phyloP scores from a whole-genome alignment of 2,329 filamentous ascomycete genomes.

The Paracamarosporium sp. region DNA sequence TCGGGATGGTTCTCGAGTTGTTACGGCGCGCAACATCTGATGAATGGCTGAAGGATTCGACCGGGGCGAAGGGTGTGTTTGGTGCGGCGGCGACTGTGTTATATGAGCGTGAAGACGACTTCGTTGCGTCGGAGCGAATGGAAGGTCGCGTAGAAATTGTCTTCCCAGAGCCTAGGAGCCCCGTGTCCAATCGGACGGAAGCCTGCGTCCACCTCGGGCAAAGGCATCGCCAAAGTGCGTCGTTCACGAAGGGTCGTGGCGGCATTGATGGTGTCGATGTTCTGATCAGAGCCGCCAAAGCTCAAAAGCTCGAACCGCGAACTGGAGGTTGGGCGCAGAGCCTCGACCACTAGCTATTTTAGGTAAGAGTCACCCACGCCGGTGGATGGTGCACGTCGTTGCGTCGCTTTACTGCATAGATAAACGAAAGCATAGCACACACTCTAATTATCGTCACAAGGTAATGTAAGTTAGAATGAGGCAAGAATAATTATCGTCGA shows the following conservation, averaged over 20 bases:
- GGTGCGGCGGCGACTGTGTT: neutral
- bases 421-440: too few relatives aligned
- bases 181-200: neutral
- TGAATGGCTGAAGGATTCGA: neutral
- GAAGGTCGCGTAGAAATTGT: neutral
- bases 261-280: conserved; percentile 29
- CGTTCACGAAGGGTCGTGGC: conserved; percentile 39
- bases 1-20: neutral
- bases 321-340: neutral
- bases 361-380: neutral
- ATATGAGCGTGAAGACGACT: neutral
- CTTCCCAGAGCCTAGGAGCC: conserved; percentile 12
- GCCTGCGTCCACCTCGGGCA: conserved; percentile 34
- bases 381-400: neutral
- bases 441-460: too few relatives aligned
- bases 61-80: neutral
- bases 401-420: too few relatives aligned
- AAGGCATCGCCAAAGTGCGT: conserved; percentile 44
- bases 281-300: neutral
- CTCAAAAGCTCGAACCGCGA: neutral
- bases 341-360: conserved; percentile 4
- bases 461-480: too few relatives aligned
- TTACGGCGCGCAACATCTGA: neutral
- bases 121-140: neutral
- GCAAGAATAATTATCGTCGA: too few relatives aligned